Conservation (phyloP, 228 moss, liverwort and hornwort genomes). For the Sphagnum magellanicum region DNA sequence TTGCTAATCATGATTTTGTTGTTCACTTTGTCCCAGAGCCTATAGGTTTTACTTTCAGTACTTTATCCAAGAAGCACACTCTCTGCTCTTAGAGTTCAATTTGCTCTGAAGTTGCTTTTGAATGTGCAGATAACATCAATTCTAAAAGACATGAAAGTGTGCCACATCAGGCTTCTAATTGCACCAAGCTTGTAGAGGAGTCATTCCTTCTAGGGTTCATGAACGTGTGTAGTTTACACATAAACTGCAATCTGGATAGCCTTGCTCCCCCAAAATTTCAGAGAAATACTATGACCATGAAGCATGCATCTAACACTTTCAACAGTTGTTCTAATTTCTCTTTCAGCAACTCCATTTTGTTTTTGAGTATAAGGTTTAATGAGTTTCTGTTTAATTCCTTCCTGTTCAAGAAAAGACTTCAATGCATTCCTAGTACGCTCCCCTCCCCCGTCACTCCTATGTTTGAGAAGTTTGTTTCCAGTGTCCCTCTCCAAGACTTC, state of each 20-base stretch:
- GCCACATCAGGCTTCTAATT: not conserved
- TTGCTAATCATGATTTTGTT: no score
- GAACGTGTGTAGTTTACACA: not conserved
- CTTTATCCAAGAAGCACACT: not conserved
- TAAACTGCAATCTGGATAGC: conserved; percentile 6
- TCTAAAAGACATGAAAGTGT: not conserved
- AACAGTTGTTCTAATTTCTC: not conserved
- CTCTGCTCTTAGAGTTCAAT: not conserved
- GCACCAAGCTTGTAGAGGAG: not conserved
- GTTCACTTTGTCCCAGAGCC: no score
- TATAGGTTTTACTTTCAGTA: not conserved
- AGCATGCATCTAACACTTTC: conserved; percentile 1
- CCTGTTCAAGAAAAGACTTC: not conserved
- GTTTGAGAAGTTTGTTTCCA: not conserved
- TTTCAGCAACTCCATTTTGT: conserved; percentile 10
- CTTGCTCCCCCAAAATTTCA: conserved; percentile 6
- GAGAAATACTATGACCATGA: not conserved
- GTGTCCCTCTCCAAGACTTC: not conserved
- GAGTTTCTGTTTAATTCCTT: conserved; percentile 1
- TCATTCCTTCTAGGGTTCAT: not conserved
- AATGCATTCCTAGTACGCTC: conserved; percentile 5
- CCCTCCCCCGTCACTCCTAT: conserved; percentile 1
- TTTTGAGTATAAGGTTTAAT: not conserved
- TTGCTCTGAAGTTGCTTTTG: not conserved
- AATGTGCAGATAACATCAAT: not conserved